Evolutionary conservation across 2,329 filamentous ascomycete genomes (phyloP).

Genomic region (Endothia cerciana): DNA sequence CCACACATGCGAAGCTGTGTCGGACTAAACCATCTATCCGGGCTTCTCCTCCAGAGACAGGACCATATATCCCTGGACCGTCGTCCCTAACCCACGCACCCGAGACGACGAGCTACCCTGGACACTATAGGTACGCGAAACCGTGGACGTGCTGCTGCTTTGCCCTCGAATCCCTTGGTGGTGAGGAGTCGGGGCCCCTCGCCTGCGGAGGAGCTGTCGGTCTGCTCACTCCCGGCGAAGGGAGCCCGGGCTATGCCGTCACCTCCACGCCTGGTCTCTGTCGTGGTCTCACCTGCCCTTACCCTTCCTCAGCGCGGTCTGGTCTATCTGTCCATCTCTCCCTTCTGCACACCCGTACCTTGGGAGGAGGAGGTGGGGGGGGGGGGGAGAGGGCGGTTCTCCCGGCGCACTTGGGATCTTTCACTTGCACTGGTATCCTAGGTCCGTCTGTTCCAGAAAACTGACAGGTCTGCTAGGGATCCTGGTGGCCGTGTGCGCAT

Average conservation of each 20-base stretch:
- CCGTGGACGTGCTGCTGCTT: neutral
- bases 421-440: neutral
- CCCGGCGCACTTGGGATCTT: neutral
- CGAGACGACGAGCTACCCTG: neutral
- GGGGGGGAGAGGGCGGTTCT: too few species aligned
- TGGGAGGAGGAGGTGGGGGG: too few species aligned
- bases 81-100: neutral
- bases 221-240: neutral
- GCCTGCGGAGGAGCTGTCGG: neutral
- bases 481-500: conserved; percentile 19
- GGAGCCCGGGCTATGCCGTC: neutral
- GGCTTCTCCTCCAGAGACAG: neutral
- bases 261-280: neutral
- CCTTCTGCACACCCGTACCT: neutral
- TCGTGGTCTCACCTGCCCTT: conserved; percentile 27
- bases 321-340: neutral
- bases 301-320: neutral
- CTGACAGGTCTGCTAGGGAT: conserved; percentile 22
- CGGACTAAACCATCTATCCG: neutral
- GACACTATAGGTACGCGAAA: conserved; percentile 14
- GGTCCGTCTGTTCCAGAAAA: neutral
- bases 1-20: neutral
- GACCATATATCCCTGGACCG: neutral
- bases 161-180: neutral
- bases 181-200: neutral